A percentile compares a stretch with the other conserved stretches of the same genome.
phyloP scores from a whole-genome alignment of 371 early-diverging fungal species.

The Rhizomucor pusillus region DNA sequence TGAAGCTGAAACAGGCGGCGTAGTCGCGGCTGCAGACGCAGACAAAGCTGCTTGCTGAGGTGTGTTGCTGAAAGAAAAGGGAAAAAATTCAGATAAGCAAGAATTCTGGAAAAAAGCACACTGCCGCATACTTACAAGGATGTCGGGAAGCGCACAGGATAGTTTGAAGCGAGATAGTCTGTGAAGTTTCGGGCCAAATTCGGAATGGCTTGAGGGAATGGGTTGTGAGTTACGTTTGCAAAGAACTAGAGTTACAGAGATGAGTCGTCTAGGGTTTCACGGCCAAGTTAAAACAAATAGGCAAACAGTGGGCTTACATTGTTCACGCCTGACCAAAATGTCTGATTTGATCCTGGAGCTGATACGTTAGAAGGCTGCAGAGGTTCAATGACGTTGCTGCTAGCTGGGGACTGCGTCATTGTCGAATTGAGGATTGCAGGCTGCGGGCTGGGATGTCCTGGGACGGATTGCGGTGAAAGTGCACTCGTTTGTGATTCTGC shows the following conservation, averaged over 20 bases:
- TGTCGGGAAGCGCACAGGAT: conserved; percentile 32
- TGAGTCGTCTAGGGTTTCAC: too few species aligned
- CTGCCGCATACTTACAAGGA: conserved; percentile 24
- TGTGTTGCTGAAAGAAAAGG: neutral
- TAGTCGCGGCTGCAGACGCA: neutral
- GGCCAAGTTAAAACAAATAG: too few species aligned
- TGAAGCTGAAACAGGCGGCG: neutral
- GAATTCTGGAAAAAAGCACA: neutral
- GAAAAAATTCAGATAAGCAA: neutral
- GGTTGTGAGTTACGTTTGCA: conserved; percentile 48
- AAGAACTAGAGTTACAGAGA: conserved; percentile 30
- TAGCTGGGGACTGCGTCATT: neutral
- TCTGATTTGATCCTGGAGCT: conserved; percentile 19
- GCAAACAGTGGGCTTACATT: conserved; percentile 23
- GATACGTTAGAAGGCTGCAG: conserved; percentile 14
- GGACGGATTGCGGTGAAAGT: conserved; percentile 3
- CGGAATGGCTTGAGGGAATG: conserved; percentile 47
- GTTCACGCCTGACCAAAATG: conserved; percentile 45
- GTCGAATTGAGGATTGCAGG: neutral
- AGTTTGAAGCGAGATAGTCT: conserved; percentile 42
- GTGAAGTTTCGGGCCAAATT: conserved; percentile 47
- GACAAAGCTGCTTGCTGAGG: neutral
- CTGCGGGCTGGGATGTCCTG: neutral
- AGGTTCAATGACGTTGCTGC: conserved; percentile 10
- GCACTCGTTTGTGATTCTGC: neutral